phyloP scores from a whole-genome alignment of 208 protist genomes.

The Trypanosoma cruzi region DNA sequence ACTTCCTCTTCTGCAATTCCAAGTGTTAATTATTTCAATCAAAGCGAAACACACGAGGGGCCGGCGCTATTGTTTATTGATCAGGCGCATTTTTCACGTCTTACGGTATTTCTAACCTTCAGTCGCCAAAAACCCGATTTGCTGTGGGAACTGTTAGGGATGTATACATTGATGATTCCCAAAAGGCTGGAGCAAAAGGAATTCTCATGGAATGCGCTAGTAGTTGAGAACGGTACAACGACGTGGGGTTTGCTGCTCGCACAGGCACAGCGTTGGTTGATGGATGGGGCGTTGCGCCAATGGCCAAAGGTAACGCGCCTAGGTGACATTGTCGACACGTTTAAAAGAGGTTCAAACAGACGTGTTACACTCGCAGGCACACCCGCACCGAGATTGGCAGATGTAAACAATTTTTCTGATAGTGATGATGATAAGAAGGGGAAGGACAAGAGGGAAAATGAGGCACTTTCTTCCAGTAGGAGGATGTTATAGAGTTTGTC shows the following conservation, averaged over 20 bases:
- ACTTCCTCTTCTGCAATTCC: background rate
- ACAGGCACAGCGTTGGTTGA: slow-evolving; percentile 45
- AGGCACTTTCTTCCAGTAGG: no score
- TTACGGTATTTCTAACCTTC: slow-evolving; percentile 71
- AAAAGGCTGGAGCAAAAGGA: slow-evolving; percentile 50
- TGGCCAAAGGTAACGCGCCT: slow-evolving; percentile 84
- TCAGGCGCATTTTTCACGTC: slow-evolving; percentile 39
- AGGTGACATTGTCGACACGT: slow-evolving; percentile 51
- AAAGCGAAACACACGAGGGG: background rate
- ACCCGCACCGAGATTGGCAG: slow-evolving; percentile 4
- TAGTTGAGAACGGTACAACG: slow-evolving; percentile 43
- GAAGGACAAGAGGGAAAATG: background rate
- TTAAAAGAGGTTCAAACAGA: background rate
- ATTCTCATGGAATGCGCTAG: slow-evolving; percentile 49
- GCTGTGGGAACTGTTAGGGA: slow-evolving; percentile 61
- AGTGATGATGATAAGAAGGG: background rate
- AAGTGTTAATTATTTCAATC: background rate
- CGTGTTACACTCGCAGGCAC: slow-evolving; percentile 6
- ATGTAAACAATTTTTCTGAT: background rate
- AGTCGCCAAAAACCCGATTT: slow-evolving; percentile 59
- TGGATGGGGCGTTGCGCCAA: slow-evolving; percentile 66
- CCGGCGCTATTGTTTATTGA: slow-evolving; percentile 54
- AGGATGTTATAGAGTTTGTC: no score
- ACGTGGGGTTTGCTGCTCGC: slow-evolving; percentile 46
- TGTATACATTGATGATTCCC: slow-evolving; percentile 75